phyloP scores from a whole-genome alignment of 2,329 filamentous ascomycete genomes.

The Fusarium burgessii region DNA sequence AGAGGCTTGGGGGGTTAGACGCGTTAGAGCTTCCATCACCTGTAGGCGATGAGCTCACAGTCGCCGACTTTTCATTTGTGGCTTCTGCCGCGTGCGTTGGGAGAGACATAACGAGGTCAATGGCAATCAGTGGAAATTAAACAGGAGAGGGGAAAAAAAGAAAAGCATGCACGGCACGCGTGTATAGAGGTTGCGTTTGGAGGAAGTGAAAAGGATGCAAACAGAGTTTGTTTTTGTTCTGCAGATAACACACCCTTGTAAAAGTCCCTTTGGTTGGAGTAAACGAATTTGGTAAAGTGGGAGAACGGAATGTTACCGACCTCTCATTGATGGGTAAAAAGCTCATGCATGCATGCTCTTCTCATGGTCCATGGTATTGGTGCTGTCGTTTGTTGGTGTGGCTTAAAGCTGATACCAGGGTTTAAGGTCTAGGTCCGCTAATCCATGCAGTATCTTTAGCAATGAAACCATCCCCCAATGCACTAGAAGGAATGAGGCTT shows the following conservation, averaged over 20 bases:
- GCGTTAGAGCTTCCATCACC: conserved; percentile 17
- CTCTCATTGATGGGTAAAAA: conserved; percentile 9
- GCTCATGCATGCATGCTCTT: background rate
- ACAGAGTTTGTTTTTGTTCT: conserved; percentile 31
- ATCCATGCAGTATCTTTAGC: conserved; percentile 7
- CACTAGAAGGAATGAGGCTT: background rate
- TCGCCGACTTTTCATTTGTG: conserved; percentile 29
- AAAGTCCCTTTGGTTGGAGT: background rate
- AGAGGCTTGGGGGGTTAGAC: background rate
- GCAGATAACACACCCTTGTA: conserved; percentile 1
- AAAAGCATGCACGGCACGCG: conserved; percentile 10
- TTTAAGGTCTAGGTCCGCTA: background rate
- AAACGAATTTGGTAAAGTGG: background rate
- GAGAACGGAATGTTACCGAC: background rate
- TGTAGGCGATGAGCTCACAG: conserved; percentile 20
- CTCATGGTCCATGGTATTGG: background rate
- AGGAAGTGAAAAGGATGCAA: background rate
- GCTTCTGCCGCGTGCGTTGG: conserved; percentile 26
- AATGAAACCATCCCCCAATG: conserved; percentile 25
- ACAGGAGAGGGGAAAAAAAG: background rate
- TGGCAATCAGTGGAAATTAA: conserved; percentile 7
- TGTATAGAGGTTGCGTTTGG: conserved; percentile 5
- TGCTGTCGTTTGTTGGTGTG: conserved; percentile 6
- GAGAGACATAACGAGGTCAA: conserved; percentile 1
- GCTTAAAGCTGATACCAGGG: conserved; percentile 9